These are phyloP conservation scores for Komagataella pastoris DNA, from an alignment of 805 yeast genomes.

Conservation along the genomic window DNA sequence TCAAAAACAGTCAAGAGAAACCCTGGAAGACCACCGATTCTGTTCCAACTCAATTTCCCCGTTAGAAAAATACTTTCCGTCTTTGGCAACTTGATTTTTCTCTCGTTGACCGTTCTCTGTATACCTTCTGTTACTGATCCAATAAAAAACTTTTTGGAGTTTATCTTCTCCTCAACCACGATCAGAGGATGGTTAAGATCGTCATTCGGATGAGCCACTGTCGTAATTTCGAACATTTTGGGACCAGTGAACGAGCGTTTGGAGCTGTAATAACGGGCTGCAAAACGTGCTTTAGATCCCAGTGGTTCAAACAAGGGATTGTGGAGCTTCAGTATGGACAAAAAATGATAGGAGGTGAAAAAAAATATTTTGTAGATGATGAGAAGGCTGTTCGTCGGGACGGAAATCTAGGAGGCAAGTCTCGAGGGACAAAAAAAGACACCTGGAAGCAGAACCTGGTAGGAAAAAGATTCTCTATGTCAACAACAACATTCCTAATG, in stretches of 20 bases:
- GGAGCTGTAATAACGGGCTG: neutral
- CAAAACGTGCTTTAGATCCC: neutral
- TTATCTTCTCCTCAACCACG: slow-evolving; percentile 30
- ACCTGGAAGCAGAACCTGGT: neutral
- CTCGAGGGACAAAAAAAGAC: neutral
- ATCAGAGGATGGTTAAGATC: slow-evolving; percentile 48
- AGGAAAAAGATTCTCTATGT: too few relatives aligned
- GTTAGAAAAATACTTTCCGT: slow-evolving; percentile 60
- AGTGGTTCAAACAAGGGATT: neutral
- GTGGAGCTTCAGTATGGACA: neutral
- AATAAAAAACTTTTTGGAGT: slow-evolving; percentile 47
- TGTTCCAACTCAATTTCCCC: slow-evolving; percentile 65
- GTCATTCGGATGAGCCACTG: slow-evolving; percentile 47
- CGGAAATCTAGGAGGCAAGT: neutral
- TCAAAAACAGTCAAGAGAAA: slow-evolving; percentile 71
- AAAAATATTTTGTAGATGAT: neutral
- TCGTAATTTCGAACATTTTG: slow-evolving; percentile 29
- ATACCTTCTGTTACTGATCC: slow-evolving; percentile 83
- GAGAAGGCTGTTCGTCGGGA: neutral
- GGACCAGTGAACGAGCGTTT: neutral
- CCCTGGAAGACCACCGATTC: slow-evolving; percentile 92
- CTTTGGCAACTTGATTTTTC: slow-evolving; percentile 41
- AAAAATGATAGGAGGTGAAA: neutral
- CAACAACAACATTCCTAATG: neutral
- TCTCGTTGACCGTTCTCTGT: slow-evolving; percentile 60